Conservation (phyloP, 495 filamentous ascomycete genomes). For the Hypoxylon perforatum region DNA sequence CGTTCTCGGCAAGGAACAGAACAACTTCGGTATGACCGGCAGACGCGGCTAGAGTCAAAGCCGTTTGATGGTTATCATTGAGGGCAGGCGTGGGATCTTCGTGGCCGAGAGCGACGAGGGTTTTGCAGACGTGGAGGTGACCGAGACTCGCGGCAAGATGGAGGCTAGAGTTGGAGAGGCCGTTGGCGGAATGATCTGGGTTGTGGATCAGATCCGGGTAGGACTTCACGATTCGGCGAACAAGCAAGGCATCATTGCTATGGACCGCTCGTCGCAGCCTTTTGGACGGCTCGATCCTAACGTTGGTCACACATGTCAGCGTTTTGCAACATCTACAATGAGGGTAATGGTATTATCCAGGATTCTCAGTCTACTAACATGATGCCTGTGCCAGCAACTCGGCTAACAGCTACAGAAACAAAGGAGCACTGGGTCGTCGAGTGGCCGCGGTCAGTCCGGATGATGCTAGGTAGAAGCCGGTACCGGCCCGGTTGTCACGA, state of each 20-base stretch:
- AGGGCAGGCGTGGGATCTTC: constrained; percentile 69
- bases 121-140: constrained; percentile 67
- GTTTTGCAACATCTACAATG: background rate
- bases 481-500: too few relatives aligned
- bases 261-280: constrained; percentile 79
- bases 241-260: constrained; percentile 74
- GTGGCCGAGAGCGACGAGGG: constrained; percentile 66
- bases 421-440: too few relatives aligned
- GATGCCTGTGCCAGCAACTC: background rate
- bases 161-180: constrained; percentile 75
- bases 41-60: constrained; percentile 70
- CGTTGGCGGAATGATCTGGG: constrained; percentile 68
- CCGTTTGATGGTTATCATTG: constrained; percentile 78
- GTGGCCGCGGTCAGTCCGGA: too few relatives aligned
- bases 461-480: too few relatives aligned
- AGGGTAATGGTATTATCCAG: background rate
- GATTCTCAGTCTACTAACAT: background rate
- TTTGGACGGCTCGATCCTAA: constrained; percentile 73
- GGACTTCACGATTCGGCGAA: constrained; percentile 76
- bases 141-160: constrained; percentile 79
- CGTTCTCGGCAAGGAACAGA: constrained; percentile 61
- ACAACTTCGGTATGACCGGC: constrained; percentile 71
- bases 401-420: too few relatives aligned
- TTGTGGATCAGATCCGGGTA: constrained; percentile 76
- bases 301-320: background rate